Base-by-base conservation (phyloP, 2,329 filamentous ascomycete species). In the Endoconidiophora polonica region DNA sequence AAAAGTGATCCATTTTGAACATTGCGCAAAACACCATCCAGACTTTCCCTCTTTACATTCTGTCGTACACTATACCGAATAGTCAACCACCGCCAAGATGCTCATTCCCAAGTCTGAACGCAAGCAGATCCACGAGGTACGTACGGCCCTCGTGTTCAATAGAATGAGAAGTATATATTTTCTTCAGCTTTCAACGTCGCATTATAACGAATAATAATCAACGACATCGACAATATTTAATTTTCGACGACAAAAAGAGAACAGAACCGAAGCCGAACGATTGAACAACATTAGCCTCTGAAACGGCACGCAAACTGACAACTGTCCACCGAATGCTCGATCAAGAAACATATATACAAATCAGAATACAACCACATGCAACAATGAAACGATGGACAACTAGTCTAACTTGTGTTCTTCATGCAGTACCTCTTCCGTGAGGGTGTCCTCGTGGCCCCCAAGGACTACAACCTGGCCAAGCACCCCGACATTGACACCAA, bases 101-200 rank as follows among this genome's bases (percentile, higher is more conserved):
- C 83, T 98, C 78, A 98, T 98, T 72, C 91, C 91, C 71, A 96
- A 96, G 83, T 84, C 86, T 72, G 91, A 98, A 77, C 88, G 93
- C 77, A 98, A 98, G 86, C 86, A 87, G 83, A 96, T 98, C 76
- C 91, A 98, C 81, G 90, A 82, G 74, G 71, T 74, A 68, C 57
- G 59, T 56, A 49, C 42, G 43, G 39, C 46, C 51, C 47, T 50
- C 44, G 51, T 29, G 40, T 37, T 41, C 29, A 51, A 52, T 52
- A 49, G 45, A 33, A 12, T 46, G 6, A 23, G 39, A 46, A 47
- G 16, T 47, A 37, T 24, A 22, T 29, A 16, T n/a, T 44, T 49
- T 46, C 16, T 50, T 44, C 29, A 16, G 43, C 33, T 44, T 39
- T 50, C 37, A 37, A 42, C 47, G 12, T 42, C 50, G 24, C 24